phyloP scores from a whole-genome alignment of 2,329 filamentous ascomycete species.

The Dactylellina cionopaga region DNA sequence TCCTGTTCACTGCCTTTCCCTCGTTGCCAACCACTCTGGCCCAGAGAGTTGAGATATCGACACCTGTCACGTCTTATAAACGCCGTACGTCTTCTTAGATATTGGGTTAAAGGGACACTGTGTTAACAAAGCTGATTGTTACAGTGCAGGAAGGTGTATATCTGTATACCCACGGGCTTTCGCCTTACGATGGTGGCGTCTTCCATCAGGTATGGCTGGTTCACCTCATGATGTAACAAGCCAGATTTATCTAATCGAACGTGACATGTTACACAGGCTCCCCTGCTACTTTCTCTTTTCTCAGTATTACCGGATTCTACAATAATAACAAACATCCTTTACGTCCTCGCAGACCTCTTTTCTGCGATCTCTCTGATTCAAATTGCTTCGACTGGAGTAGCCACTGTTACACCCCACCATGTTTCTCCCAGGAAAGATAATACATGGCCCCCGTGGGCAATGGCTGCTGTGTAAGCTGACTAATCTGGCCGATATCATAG shows the following conservation, averaged over 20 bases:
- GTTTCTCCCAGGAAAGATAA: conserved; percentile 80
- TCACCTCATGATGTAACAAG: not conserved
- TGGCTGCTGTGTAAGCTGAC: conserved; percentile 77
- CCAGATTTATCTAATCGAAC: conserved; percentile 6
- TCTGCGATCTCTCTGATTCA: conserved; percentile 80
- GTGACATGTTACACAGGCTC: conserved; percentile 73
- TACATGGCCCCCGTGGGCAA: conserved; percentile 76
- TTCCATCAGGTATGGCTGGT: conserved; percentile 69
- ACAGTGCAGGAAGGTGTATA: conserved; percentile 95
- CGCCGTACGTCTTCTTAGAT: conserved; percentile 72
- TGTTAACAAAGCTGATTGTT: conserved; percentile 24
- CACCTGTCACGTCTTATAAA: conserved; percentile 97
- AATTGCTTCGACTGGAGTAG: conserved; percentile 84
- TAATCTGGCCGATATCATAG: not conserved
- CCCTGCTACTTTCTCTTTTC: conserved; percentile 89
- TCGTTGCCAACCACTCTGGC: conserved; percentile 84
- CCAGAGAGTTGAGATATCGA: conserved; percentile 93
- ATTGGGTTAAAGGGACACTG: not conserved
- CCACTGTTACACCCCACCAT: conserved; percentile 77
- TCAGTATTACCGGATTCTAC: conserved; percentile 82
- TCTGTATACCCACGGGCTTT: conserved; percentile 94
- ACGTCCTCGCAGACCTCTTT: conserved; percentile 80
- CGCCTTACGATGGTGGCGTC: conserved; percentile 93
- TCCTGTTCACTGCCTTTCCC: conserved; percentile 83
- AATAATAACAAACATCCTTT: conserved; percentile 80